Evolutionary conservation across 345 rosid species (phyloP).

Genomic region (Corchorus olitorius): DNA sequence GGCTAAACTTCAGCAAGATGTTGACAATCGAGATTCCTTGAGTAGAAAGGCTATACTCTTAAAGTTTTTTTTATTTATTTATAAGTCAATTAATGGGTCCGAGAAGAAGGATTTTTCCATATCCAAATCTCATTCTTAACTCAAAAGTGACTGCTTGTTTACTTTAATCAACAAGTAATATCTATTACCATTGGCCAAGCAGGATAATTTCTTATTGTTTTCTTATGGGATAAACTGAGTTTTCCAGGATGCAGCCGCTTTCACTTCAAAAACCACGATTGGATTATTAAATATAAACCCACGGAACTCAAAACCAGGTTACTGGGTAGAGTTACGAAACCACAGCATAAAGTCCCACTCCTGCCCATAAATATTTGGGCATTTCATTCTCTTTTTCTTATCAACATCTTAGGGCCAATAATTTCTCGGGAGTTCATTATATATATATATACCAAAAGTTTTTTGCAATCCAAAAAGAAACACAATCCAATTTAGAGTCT

Average conservation of each 20-base stretch:
- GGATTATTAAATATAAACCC: neutral
- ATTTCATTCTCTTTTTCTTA: constrained; percentile 12
- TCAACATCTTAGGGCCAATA: constrained; percentile 17
- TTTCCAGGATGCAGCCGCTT: neutral
- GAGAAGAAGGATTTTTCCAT: neutral
- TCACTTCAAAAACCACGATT: neutral
- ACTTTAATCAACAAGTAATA: neutral
- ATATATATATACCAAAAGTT: too few relatives aligned
- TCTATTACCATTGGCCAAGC: neutral
- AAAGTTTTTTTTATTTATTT: neutral
- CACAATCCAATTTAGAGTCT: neutral
- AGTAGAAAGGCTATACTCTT: neutral
- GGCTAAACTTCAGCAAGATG: neutral
- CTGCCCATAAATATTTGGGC: neutral
- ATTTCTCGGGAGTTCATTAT: neutral
- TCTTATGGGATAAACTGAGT: neutral
- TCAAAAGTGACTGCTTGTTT: neutral
- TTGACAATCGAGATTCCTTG: neutral
- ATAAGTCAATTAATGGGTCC: neutral
- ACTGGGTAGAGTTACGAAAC: neutral
- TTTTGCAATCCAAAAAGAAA: too few relatives aligned
- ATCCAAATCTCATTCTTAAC: neutral
- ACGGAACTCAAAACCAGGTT: neutral
- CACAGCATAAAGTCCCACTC: neutral
- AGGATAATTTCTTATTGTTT: neutral